phyloP scores from a whole-genome alignment of 2,329 filamentous ascomycete species.

The Colletotrichum gloeosporioides region DNA sequence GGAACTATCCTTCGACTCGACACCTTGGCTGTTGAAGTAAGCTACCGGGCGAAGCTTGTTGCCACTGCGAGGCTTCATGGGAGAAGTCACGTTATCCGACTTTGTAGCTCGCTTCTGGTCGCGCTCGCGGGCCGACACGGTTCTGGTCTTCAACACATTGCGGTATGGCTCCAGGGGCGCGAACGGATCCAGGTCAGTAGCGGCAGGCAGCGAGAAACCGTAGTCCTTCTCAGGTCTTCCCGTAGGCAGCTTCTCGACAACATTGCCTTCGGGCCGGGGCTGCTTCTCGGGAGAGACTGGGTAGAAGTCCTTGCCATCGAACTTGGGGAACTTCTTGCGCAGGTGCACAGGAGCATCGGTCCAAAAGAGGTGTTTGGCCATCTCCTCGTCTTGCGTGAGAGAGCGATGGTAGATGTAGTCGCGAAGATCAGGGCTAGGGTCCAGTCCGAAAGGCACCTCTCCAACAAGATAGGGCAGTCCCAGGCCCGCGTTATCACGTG shows the following conservation, averaged over 20 bases:
- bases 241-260: neutral
- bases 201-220: slow-evolving; percentile 5
- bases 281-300: slow-evolving; percentile 57
- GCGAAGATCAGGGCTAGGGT: slow-evolving; percentile 42
- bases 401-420: slow-evolving; percentile 62
- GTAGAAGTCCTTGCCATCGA: slow-evolving; percentile 70
- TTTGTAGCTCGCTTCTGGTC: slow-evolving; percentile 20
- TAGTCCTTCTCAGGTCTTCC: slow-evolving; percentile 9
- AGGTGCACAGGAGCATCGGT: slow-evolving; percentile 57
- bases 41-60: slow-evolving; percentile 6
- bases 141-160: neutral
- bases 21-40: slow-evolving; percentile 18
- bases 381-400: slow-evolving; percentile 64
- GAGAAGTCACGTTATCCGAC: slow-evolving; percentile 22
- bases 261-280: slow-evolving; percentile 1
- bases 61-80: slow-evolving; percentile 9
- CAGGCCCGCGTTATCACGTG: slow-evolving; percentile 8
- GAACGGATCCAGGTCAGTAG: slow-evolving; percentile 8
- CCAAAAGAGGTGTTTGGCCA: slow-evolving; percentile 66
- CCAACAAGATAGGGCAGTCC: slow-evolving; percentile 61
- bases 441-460: slow-evolving; percentile 49
- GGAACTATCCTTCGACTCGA: slow-evolving; percentile 8
- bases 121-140: neutral
- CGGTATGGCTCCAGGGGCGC: slow-evolving; percentile 15
- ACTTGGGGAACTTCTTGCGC: slow-evolving; percentile 63